phyloP scores from a whole-genome alignment of 139 green algal genomes.

The Volvox reticuliferus region DNA sequence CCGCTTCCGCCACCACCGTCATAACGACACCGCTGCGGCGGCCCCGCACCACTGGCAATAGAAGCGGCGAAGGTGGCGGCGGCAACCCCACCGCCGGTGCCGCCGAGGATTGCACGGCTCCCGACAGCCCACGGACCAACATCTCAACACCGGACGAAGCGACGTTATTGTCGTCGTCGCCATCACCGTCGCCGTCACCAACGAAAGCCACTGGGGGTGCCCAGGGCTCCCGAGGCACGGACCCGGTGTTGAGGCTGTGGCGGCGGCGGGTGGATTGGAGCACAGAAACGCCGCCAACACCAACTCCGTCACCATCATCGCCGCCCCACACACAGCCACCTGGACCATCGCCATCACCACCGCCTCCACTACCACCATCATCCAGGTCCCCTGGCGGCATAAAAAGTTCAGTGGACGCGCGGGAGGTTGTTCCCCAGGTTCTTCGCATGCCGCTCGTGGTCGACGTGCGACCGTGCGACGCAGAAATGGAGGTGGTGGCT shows the following conservation, averaged over 20 bases:
- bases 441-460: not conserved
- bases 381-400: not conserved
- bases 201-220: not conserved
- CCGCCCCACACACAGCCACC: too few species aligned
- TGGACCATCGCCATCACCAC: not conserved
- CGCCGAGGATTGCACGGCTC: too few species aligned
- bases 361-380: not conserved
- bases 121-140: too few species aligned
- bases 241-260: not conserved
- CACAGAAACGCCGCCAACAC: not conserved
- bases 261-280: not conserved
- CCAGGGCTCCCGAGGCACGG: not conserved
- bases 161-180: not conserved
- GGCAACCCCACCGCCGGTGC: too few species aligned
- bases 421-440: not conserved
- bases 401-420: not conserved
- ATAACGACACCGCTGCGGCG: not conserved
- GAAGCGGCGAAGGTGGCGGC: not conserved
- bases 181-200: not conserved
- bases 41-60: not conserved
- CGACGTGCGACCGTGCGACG: not conserved
- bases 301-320: not conserved
- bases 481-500: not conserved
- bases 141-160: too few species aligned
- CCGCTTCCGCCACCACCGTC: conserved; percentile 4